Evolutionary conservation across 805 yeast species (phyloP).

Genomic region (Saccharomyces cerevisiae): DNA sequence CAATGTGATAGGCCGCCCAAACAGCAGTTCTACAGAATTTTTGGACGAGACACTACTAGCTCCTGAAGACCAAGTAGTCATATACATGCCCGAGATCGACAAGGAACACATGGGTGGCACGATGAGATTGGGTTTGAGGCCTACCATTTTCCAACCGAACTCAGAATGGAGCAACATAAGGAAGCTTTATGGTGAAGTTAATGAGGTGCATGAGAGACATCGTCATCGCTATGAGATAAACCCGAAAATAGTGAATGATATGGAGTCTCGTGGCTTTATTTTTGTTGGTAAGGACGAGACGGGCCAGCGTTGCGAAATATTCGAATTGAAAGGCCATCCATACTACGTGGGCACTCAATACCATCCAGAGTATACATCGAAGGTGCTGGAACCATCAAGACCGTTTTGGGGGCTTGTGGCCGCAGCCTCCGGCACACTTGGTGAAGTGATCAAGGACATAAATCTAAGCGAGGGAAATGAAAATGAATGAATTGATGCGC

Average conservation of each 20-base stretch:
- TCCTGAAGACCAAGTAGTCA: slow-evolving; percentile 61
- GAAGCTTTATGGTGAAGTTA: slow-evolving; percentile 66
- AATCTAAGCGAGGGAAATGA: slow-evolving; percentile 18
- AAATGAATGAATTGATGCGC: not conserved
- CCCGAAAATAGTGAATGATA: slow-evolving; percentile 62
- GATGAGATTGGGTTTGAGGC: slow-evolving; percentile 94
- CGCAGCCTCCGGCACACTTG: slow-evolving; percentile 80
- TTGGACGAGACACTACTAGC: slow-evolving; percentile 39
- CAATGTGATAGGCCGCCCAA: slow-evolving; percentile 57
- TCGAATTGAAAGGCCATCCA: slow-evolving; percentile 80
- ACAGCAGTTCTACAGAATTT: slow-evolving; percentile 79
- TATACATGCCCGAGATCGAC: slow-evolving; percentile 98
- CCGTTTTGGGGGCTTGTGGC: slow-evolving; percentile 96
- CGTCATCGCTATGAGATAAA: slow-evolving; percentile 97
- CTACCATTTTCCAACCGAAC: slow-evolving; percentile 67
- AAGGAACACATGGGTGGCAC: slow-evolving; percentile 96
- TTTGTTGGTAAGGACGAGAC: slow-evolving; percentile 93
- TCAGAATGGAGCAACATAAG: slow-evolving; percentile 64
- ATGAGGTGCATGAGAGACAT: slow-evolving; percentile 81
- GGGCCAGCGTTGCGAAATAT: slow-evolving; percentile 86
- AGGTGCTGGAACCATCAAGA: slow-evolving; percentile 91
- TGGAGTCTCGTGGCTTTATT: slow-evolving; percentile 72
- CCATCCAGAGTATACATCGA: slow-evolving; percentile 96
- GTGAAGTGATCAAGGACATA: slow-evolving; percentile 44
- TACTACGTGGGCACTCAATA: slow-evolving; percentile 93